Evolutionary conservation across 140 eudicot genomes (phyloP), one percentile per base, ranked within the genome.

Genomic region (Senecio squalidus): DNA sequence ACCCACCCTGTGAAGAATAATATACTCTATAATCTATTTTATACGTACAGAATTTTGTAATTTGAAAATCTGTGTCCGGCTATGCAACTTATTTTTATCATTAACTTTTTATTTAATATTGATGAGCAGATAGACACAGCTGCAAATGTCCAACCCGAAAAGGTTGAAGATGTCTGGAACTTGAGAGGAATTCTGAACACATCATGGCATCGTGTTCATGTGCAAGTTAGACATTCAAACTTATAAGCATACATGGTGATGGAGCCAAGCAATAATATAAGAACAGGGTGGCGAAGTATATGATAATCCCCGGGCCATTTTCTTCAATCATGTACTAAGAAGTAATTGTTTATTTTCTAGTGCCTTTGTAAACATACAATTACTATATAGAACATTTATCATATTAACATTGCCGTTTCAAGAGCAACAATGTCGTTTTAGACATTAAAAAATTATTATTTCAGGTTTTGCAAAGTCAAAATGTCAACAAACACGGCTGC

Each of bases 101-200:
- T 8, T 44, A 31, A 52, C 10, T 46, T 54, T 6, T 26, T 4
- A 27, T 14, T 22, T 11, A 24, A 36, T 52, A 23, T 60, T 9
- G 36, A 13, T 33, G 68, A 18, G 55, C 85, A 90, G 97, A 92
- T 90, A 56, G 97, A 90, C 59, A 48, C 66, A 5, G 88, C 95
- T 13, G 88, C 88, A 63, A 90, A 90, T 61, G 94, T 90, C 44
- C 95, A 90, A 64, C 98, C 98, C 13, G 85, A 86, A 74, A 86
- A 69, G 24, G 94, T 91, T 9, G 86, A 83, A 51, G 82, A 44
- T 55, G 38, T 86, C 22, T 86, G 98, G 98, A 91, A 91, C 73
- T 67, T 91, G 79, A 76, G 98, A 73, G 97, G 97, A 14, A 80
- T 90, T 68, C 68, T 90, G 23, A 90, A 86, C 84, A 90, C 97